These are phyloP conservation scores for Ogataea populi-albae DNA, from an alignment of 805 yeast species.

Conservation along the genomic window DNA sequence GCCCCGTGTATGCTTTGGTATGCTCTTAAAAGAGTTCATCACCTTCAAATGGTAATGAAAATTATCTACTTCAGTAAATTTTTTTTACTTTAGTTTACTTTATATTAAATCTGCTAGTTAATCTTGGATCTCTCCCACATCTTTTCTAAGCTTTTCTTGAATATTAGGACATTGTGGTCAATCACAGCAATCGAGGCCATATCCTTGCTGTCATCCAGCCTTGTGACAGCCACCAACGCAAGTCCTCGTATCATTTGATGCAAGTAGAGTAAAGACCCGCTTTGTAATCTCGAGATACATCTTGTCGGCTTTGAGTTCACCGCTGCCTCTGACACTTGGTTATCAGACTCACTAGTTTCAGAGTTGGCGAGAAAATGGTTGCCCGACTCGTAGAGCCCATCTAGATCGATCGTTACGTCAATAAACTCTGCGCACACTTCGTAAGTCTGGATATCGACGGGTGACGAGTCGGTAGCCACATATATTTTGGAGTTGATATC, in stretches of 20 bases:
- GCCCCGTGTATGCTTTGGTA: not conserved
- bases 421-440: slow-evolving; percentile 97
- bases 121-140: slow-evolving; percentile 55
- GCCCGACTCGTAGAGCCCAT: slow-evolving; percentile 55
- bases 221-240: slow-evolving; percentile 82
- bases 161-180: slow-evolving; percentile 83
- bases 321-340: slow-evolving; percentile 2
- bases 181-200: slow-evolving; percentile 59
- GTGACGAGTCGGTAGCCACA: slow-evolving; percentile 93
- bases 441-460: slow-evolving; percentile 92
- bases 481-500: slow-evolving; percentile 91
- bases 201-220: slow-evolving; percentile 57
- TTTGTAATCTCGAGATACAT: slow-evolving; percentile 73
- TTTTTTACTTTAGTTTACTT: not conserved
- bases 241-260: slow-evolving; percentile 91
- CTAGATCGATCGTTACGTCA: slow-evolving; percentile 88
- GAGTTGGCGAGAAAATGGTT: slow-evolving; percentile 8
- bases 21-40: too few species aligned
- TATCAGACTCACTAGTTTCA: slow-evolving; percentile 3
- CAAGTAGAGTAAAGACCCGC: slow-evolving; percentile 79
- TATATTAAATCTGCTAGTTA: not conserved
- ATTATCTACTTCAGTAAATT: too few species aligned
- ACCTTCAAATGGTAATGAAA: too few species aligned
- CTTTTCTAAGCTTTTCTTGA: slow-evolving; percentile 71
- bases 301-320: slow-evolving; percentile 30